These are phyloP conservation scores for Vanderwaltozyma polyspora DNA, from an alignment of 805 yeast genomes.

Conservation along the genomic window DNA sequence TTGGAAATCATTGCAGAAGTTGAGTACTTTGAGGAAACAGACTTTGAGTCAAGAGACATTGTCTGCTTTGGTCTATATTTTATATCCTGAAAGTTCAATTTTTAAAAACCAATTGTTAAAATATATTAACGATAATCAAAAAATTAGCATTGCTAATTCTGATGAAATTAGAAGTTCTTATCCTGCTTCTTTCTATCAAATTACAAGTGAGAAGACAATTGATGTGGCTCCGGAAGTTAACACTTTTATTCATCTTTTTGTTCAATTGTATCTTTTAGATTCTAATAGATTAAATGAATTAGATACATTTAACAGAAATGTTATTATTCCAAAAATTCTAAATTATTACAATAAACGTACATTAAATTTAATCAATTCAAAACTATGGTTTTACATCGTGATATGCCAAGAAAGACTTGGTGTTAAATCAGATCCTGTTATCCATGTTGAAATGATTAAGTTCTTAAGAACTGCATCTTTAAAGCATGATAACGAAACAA, in stretches of 20 bases:
- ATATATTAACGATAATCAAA: constrained; percentile 28
- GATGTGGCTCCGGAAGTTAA: constrained; percentile 68
- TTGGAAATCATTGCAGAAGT: constrained; percentile 73
- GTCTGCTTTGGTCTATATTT: constrained; percentile 37
- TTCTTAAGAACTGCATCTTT: constrained; percentile 81
- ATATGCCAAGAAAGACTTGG: constrained; percentile 54
- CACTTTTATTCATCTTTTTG: constrained; percentile 64
- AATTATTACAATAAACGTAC: constrained; percentile 66
- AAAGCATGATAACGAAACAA: constrained; percentile 86
- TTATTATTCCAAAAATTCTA: constrained; percentile 38
- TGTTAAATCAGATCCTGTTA: constrained; percentile 15
- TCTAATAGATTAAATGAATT: constrained; percentile 37
- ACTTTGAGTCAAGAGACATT: constrained; percentile 42
- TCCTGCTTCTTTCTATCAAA: constrained; percentile 25
- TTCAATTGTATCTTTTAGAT: constrained; percentile 69
- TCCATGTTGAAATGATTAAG: constrained; percentile 58
- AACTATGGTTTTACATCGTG: constrained; percentile 83
- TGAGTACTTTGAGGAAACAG: constrained; percentile 61
- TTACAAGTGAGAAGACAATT: constrained; percentile 17
- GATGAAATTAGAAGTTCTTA: constrained; percentile 22
- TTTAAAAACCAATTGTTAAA: constrained; percentile 34
- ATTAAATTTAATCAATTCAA: constrained; percentile 76
- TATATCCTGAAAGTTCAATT: constrained; percentile 43
- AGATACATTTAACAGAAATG: constrained; percentile 41
- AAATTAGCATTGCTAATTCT: constrained; percentile 28